Percentiles rank a stretch among this genome's conserved stretches.
Evolutionary conservation across 1,284 basidiomycete genomes (phyloP).

Genomic region (Cutaneotrichosporon dermatis): DNA sequence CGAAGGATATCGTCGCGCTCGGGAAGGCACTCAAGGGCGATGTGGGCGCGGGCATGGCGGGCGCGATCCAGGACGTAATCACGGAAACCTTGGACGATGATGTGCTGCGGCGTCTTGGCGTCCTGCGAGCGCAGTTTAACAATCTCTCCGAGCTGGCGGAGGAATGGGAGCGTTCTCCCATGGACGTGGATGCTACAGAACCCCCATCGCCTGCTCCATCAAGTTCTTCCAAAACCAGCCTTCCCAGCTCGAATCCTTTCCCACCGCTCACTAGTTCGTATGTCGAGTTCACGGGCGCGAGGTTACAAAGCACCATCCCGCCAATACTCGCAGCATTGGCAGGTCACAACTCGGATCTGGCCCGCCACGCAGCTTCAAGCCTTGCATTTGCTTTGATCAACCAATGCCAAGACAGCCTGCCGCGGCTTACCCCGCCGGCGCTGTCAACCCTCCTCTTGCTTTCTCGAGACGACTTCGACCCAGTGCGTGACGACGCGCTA

Average conservation of each 20-base stretch:
- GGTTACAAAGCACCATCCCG: constrained; percentile 43
- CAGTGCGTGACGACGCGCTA: constrained; percentile 58
- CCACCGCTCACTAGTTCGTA: constrained; percentile 45
- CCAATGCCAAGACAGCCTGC: constrained; percentile 63
- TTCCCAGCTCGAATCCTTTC: constrained; percentile 25
- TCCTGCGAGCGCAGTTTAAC: constrained; percentile 54
- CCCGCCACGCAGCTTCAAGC: constrained; percentile 47
- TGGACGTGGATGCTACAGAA: constrained; percentile 6
- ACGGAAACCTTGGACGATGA: constrained; percentile 56
- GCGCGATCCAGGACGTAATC: constrained; percentile 55
- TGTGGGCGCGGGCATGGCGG: constrained; percentile 54
- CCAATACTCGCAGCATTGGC: constrained; percentile 35
- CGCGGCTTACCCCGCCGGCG: constrained; percentile 62
- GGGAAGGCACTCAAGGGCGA: constrained; percentile 46
- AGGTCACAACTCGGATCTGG: constrained; percentile 42
- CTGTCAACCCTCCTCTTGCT: constrained; percentile 53
- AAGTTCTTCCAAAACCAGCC: neutral
- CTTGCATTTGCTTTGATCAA: constrained; percentile 56
- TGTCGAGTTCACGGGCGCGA: constrained; percentile 45
- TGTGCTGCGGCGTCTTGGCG: constrained; percentile 59
- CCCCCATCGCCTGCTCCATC: constrained; percentile 14
- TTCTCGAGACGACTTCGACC: constrained; percentile 57
- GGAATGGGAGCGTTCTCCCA: constrained; percentile 20
- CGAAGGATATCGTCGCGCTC: constrained; percentile 55
- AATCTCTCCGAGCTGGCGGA: constrained; percentile 40